These are phyloP conservation scores for Pyrenochaeta sp. DNA, from an alignment of 2,329 filamentous ascomycete species.

Conservation along the genomic window DNA sequence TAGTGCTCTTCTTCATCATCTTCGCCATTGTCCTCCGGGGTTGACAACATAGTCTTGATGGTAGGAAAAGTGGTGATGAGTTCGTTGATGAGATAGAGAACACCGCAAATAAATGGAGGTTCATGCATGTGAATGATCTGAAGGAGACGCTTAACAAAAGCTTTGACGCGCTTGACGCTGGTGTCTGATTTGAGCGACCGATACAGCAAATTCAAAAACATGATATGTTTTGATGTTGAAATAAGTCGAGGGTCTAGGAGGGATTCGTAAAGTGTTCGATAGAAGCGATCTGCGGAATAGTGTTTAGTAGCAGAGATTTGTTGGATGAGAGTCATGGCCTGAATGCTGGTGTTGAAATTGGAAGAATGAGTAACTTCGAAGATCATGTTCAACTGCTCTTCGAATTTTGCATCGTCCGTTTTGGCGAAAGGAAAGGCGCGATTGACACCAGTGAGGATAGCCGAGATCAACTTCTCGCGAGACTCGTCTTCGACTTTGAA, in stretches of 20 bases:
- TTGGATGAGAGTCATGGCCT: constrained; percentile 93
- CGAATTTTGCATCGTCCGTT: constrained; percentile 80
- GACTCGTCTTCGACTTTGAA: constrained; percentile 66
- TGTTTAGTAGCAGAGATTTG: constrained; percentile 85
- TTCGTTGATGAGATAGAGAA: constrained; percentile 88
- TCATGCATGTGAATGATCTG: constrained; percentile 90
- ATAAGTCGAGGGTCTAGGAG: constrained; percentile 87
- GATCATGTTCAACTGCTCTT: constrained; percentile 89
- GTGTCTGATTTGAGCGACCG: constrained; percentile 87
- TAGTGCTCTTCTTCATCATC: constrained; percentile 78
- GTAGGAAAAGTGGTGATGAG: constrained; percentile 81
- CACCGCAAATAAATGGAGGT: constrained; percentile 88
- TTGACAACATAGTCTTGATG: constrained; percentile 72
- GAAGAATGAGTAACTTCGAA: constrained; percentile 97
- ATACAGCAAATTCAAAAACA: constrained; percentile 93
- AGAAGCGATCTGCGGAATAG: constrained; percentile 87
- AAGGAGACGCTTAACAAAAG: constrained; percentile 91
- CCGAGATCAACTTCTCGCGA: constrained; percentile 89
- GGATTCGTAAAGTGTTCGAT: constrained; percentile 93
- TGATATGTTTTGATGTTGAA: constrained; percentile 90
- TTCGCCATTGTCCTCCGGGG: constrained; percentile 77
- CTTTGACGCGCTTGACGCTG: constrained; percentile 91
- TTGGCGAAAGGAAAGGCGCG: constrained; percentile 92
- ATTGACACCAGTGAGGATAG: constrained; percentile 92
- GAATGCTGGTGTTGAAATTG: constrained; percentile 98